Evolutionary conservation across 768 basidiomycete genomes (phyloP).

Genomic region (Exsudoporus frostii): DNA sequence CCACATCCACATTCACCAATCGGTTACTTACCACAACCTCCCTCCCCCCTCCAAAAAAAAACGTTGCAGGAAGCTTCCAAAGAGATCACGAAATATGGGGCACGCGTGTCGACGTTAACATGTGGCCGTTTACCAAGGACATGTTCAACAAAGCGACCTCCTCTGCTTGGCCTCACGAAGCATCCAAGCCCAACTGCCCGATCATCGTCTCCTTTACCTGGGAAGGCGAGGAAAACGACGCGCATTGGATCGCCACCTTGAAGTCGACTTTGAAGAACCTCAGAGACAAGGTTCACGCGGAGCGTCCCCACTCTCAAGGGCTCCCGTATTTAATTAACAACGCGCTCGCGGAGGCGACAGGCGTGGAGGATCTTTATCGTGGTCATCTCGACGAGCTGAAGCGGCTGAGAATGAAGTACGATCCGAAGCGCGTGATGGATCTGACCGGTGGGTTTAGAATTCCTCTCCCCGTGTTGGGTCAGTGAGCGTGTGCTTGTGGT

Average conservation of each 20-base stretch:
- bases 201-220: conserved; percentile 12
- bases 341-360: conserved; percentile 4
- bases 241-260: conserved; percentile 6
- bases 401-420: neutral
- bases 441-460: conserved; percentile 17
- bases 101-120: neutral
- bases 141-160: conserved; percentile 12
- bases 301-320: neutral
- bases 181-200: conserved; percentile 7
- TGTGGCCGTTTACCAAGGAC: conserved; percentile 16
- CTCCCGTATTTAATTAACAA: conserved; percentile 11
- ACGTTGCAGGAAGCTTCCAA: conserved; percentile 2
- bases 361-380: conserved; percentile 4
- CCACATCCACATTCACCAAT: too few relatives aligned
- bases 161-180: conserved; percentile 16
- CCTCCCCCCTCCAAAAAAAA: neutral
- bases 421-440: conserved; percentile 13
- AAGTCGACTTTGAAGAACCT: neutral
- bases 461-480: neutral
- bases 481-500: neutral
- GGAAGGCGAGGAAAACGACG: conserved; percentile 11
- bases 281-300: neutral
- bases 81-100: neutral
- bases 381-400: neutral
- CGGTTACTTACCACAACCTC: neutral